Evolutionary conservation across 176 grass and related monocot genomes (phyloP).

Genomic region (Dendrocalamus sinicus): DNA sequence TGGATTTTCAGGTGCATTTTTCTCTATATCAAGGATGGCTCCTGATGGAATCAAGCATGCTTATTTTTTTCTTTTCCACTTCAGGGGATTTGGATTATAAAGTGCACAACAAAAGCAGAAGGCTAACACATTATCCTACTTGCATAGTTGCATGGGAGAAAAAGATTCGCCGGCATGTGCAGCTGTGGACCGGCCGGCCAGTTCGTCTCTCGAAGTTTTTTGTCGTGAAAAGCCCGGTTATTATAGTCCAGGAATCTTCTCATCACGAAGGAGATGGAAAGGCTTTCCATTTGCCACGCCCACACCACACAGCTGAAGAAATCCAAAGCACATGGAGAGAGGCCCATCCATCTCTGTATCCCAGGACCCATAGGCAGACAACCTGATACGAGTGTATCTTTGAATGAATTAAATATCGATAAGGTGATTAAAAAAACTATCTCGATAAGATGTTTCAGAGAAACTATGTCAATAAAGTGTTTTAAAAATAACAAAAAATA

Average conservation of each 20-base stretch:
- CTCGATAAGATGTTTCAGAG: no score
- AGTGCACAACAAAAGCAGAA: background rate
- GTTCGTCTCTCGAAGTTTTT: slow-evolving; percentile 1
- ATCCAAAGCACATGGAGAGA: slow-evolving; percentile 23
- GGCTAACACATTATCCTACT: background rate
- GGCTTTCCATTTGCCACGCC: slow-evolving; percentile 4
- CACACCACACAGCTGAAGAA: background rate
- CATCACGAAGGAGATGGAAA: background rate
- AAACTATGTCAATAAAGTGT: no score
- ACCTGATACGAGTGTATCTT: no score
- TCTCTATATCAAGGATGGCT: background rate
- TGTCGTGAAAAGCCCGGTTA: background rate
- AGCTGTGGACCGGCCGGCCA: background rate
- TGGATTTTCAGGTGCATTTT: background rate
- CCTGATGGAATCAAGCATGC: background rate
- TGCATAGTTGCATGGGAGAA: slow-evolving; percentile 2
- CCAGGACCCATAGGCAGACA: background rate
- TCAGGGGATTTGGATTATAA: background rate
- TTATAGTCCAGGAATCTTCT: slow-evolving; percentile 3
- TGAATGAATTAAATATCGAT: no score
- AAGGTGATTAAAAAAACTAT: no score
- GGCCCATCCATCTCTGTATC: background rate
- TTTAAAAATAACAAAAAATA: no score
- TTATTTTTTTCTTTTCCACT: background rate
- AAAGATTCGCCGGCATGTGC: slow-evolving; percentile 34